Conservation (phyloP, 2,329 filamentous ascomycete species). For the Fusarium chuoi region DNA sequence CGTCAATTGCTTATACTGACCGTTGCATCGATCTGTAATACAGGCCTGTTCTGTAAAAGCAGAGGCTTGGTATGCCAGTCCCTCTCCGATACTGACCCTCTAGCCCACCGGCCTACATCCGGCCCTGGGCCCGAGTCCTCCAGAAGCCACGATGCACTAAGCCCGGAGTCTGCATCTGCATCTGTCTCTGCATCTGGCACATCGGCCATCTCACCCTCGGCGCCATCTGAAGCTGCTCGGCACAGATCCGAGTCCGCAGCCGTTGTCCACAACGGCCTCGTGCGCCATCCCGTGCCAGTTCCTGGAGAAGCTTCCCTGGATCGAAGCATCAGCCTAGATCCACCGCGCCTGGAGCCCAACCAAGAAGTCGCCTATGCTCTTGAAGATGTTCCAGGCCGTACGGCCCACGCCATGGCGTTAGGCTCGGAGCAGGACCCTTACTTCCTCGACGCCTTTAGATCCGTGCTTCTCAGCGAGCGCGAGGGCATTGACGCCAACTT, state of each 20-base stretch:
- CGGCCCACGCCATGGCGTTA: slow-evolving; percentile 58
- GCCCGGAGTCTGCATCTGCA: slow-evolving; percentile 15
- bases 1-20: slow-evolving; percentile 15
- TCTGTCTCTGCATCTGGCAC: slow-evolving; percentile 20
- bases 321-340: background rate
- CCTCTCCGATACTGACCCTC: slow-evolving; percentile 35
- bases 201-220: slow-evolving; percentile 27
- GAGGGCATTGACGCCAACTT: slow-evolving; percentile 57
- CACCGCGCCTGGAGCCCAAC: slow-evolving; percentile 6
- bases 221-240: slow-evolving; percentile 11
- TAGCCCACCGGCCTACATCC: slow-evolving; percentile 1
- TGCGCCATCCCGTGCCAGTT: slow-evolving; percentile 19
- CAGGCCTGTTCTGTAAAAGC: slow-evolving; percentile 50
- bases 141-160: background rate
- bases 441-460: slow-evolving; percentile 58
- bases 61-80: slow-evolving; percentile 49
- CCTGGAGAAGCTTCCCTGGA: background rate
- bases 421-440: slow-evolving; percentile 59
- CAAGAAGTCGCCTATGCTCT: slow-evolving; percentile 47
- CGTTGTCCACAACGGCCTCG: slow-evolving; percentile 43
- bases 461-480: slow-evolving; percentile 57
- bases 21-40: slow-evolving; percentile 1
- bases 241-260: slow-evolving; percentile 30
- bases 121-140: slow-evolving; percentile 8
- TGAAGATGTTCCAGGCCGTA: slow-evolving; percentile 55